phyloP scores from a whole-genome alignment of 202 grass and related monocot species.

The Tripidium arundinaceum region DNA sequence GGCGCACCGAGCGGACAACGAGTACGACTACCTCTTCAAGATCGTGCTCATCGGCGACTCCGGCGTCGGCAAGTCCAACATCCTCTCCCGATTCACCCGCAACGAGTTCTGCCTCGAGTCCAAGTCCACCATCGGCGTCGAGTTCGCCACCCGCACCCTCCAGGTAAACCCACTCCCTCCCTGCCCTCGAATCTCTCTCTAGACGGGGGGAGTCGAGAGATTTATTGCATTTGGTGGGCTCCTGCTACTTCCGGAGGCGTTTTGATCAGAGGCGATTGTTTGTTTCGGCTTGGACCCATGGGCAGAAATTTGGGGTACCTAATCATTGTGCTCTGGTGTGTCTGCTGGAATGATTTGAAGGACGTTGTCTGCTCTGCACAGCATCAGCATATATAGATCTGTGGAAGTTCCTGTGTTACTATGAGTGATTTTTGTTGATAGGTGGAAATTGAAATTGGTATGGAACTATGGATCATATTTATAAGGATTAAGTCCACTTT shows the following conservation, averaged over 20 bases:
- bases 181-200: not conserved
- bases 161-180: slow-evolving; percentile 28
- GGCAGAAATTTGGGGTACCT: not conserved
- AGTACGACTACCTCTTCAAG: slow-evolving; percentile 98
- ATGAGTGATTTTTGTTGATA: not conserved
- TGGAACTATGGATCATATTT: not conserved
- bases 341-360: not conserved
- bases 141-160: slow-evolving; percentile 86
- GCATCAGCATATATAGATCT: slow-evolving; percentile 15
- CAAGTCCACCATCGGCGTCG: slow-evolving; percentile 91
- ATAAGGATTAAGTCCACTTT: not conserved
- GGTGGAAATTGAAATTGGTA: not conserved
- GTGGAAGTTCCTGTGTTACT: not conserved
- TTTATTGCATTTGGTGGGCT: not conserved
- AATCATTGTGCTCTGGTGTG: not conserved
- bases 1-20: slow-evolving; percentile 61
- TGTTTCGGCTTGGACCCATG: not conserved
- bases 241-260: not conserved
- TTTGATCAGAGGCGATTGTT: not conserved
- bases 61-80: slow-evolving; percentile 94
- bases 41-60: slow-evolving; percentile 96
- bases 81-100: slow-evolving; percentile 83
- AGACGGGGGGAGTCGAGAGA: not conserved
- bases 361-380: not conserved
- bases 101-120: slow-evolving; percentile 98